Evolutionary conservation across 805 yeast genomes (phyloP), one percentile per base, ranked within the genome.

Genomic region (Saccharomycopsis fibuligera): DNA sequence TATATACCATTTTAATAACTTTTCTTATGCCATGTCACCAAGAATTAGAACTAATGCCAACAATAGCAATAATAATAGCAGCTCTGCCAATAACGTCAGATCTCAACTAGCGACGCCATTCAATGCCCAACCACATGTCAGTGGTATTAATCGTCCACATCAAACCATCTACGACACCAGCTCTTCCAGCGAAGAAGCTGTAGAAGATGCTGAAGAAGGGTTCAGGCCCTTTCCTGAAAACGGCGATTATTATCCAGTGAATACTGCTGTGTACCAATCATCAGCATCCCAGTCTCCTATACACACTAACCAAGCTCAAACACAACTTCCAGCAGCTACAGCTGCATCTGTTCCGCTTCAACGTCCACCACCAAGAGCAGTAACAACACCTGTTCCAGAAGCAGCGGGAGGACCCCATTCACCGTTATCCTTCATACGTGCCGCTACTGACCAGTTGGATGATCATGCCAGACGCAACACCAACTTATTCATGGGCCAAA

Each of bases 191-290:
- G 48, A 53, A 39, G 57, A 54, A 9, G 47, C 56, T 19, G 48
- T 50, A 36, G 53, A 54, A n/a, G 53, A 53, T 27, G 51, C 47
- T 9, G 54, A 50, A 19, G 17, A 19, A 14, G 48, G 48, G 12
- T 44, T 50, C 44, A 6, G 50, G 2, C 53, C 53, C 9, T 50
- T 50, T 19, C 53, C 53, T 4, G 53, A 49, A 25, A 29, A 33
- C 30, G 46, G 40, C n/a, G 45, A 37, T n/a, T 38, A 25, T 25
- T 39, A 39, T 29, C 49, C 49, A 3, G 27, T 39, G 10, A 24
- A 45, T 27, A 25, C 44, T 23, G 38, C 49, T 17, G 24, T 23
- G 6, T 36, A 45, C 12, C 24, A 19, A 9, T 14, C 16, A 10
- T 31, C 35, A 5, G 10, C 5, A 3, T n/a, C n/a, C n/a, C n/a